Base-by-base conservation (phyloP, 805 yeast species). In the Candida golubevii region DNA sequence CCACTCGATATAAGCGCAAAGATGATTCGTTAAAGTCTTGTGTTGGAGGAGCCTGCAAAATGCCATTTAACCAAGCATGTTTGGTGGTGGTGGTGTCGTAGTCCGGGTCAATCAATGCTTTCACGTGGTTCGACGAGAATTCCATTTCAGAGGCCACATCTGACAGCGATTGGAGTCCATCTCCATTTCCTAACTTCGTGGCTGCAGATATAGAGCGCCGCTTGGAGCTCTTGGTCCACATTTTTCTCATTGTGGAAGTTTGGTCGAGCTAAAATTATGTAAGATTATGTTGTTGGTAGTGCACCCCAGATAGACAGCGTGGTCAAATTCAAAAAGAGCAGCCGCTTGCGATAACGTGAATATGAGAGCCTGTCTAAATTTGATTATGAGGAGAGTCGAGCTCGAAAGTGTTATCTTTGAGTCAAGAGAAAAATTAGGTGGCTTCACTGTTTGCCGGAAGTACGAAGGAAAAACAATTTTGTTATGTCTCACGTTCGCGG, bases 21-120 rank as follows among this genome's bases (percentile, higher is more conserved):
- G 41, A 35, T 31, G 44, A 36, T 33, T 55, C 61, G 48, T 54
- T 36, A 33, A 63, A 60, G 36, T 65, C 70, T 35, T 50, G 56
- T 26, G 59, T 59, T 6, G 67, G 60, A 39, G 61, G 51, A 31
- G 68, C 58, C 53, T 63, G 68, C 28, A 65, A 46, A 10, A 66
- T 61, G 6, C 60, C 68, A 44, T 71, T 71, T 30, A 68, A 48
- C 75, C 75, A 71, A 23, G 62, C 57, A 44, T 60, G 61, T 38
- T 67, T 69, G 23, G 61, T 40, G 8, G 52, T 14, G n/a, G 50
- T 55, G 28, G 47, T 32, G 46, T 71, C 76, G 44, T 65, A 67
- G 27, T 67, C 71, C 28, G 56, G 56, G 33, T 52, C 51, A 23
- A 58, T 57, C 35, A 60, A 52, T n/a, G 53, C 31, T 10, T 57